Percentiles rank a stretch among this genome's conserved stretches.
Conservation (phyloP, 2,329 filamentous ascomycete genomes). For the Cordyceps farinosa region DNA sequence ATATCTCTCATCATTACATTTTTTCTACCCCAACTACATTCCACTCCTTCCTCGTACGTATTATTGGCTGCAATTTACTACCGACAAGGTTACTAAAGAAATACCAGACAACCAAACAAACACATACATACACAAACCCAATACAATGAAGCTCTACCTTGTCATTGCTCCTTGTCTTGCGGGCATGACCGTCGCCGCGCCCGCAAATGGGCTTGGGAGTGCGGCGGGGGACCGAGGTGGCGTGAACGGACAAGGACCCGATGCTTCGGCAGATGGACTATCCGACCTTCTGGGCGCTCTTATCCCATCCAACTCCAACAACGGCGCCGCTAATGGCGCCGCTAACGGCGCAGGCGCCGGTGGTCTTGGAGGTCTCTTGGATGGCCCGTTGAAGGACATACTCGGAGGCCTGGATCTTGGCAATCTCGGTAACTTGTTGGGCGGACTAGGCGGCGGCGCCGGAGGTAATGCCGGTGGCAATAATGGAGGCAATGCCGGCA, state of each 20-base stretch:
- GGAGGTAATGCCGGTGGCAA: neutral
- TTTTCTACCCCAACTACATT: neutral
- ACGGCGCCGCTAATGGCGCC: neutral
- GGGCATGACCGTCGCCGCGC: constrained; percentile 5
- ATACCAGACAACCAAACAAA: neutral
- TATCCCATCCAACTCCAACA: neutral
- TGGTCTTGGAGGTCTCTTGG: neutral
- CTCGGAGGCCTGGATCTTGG: neutral
- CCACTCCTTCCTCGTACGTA: neutral
- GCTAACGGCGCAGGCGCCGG: neutral
- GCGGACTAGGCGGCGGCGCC: neutral
- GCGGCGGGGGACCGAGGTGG: neutral
- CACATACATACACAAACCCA: neutral
- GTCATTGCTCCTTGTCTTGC: neutral
- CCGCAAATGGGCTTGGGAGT: neutral
- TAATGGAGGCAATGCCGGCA: neutral
- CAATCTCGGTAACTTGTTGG: neutral
- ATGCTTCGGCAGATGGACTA: neutral
- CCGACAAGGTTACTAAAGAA: neutral
- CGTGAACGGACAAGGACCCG: neutral
- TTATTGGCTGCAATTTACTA: neutral
- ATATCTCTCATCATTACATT: neutral
- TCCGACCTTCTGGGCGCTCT: neutral
- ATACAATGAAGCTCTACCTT: neutral
- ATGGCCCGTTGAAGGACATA: neutral